Percentiles rank a stretch among this genome's conserved stretches.
Evolutionary conservation across 148 eudicot genomes (phyloP).

Genomic region (Rhododendron williamsianum): DNA sequence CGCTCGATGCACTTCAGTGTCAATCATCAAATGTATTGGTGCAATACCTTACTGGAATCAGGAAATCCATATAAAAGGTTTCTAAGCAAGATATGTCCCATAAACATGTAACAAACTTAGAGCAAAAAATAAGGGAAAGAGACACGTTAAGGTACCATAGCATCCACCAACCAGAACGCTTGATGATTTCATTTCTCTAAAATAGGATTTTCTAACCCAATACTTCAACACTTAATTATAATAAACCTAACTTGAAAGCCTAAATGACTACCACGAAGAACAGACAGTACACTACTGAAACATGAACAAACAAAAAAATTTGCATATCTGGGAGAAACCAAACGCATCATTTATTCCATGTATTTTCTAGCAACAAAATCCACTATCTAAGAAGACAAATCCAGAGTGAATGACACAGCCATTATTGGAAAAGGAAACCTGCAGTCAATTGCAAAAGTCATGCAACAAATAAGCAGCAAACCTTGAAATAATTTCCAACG

Average conservation of each 20-base stretch:
- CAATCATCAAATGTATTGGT: constrained; percentile 80
- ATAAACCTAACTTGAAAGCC: background rate
- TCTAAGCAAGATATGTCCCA: background rate
- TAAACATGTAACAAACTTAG: background rate
- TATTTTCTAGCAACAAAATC: background rate
- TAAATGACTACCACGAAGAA: background rate
- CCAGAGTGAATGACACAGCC: background rate
- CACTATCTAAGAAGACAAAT: background rate
- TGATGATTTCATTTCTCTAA: no score
- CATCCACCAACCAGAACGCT: no score
- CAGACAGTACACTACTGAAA: background rate
- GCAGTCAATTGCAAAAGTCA: constrained; percentile 3
- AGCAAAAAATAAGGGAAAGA: background rate
- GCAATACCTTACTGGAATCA: constrained; percentile 74
- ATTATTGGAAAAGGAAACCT: background rate
- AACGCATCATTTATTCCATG: background rate
- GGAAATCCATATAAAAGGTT: constrained; percentile 7
- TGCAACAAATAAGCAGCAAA: constrained; percentile 15
- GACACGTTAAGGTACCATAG: no score
- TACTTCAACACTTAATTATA: background rate
- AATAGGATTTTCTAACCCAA: no score
- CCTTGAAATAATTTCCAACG: constrained; percentile 34
- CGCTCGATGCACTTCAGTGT: constrained; percentile 93
- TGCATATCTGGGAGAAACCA: background rate
- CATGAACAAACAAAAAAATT: background rate